Base-by-base conservation (phyloP, 257 asterid species). In the Solanum pinnatisectum region DNA sequence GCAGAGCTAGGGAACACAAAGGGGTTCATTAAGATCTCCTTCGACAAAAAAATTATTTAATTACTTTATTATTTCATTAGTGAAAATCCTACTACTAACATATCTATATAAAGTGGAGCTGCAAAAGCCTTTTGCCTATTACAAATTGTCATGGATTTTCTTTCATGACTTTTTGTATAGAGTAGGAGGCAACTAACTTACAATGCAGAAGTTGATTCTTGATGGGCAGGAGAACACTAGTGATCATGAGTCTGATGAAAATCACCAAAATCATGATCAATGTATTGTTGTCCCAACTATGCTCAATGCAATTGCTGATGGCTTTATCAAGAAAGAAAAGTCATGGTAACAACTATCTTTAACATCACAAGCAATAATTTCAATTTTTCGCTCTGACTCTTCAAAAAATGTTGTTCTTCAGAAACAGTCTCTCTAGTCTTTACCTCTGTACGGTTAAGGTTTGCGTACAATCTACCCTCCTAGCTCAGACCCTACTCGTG, bases 261-360 rank as follows among this genome's bases (percentile, higher is more conserved):
- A 74, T 25, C 65, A 25, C 60, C 87, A 84, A 84, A 79, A 59
- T 60, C 92, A 89, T 20, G 88, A 83, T 76, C 92, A 87, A 60
- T 79, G 89, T 27, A 86, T 90, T 39, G 91, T 92, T 77, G 92
- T 91, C 72, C 95, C 97, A 18, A 81, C 67, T 6, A 70, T 71
- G 35, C 86, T 86, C 76, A 35, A 85, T 81, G 37, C 92, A 44
- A 88, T 91, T 16, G 91, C 88, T 10, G 94, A 92, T 68, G 90
- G 96, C 68, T 93, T 93, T 70, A 94, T 94, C 90, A 96, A 92
- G 94, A 96, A 86, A 87, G 96, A 92, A 85, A 93, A 91, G 1
- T 94, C 98, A 91, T 96, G 98, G 98, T 95, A 95, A 91, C 39
- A 22, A 72, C 86, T 46, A 46, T 84, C 68, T 56, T 74, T 84